Evolutionary conservation across 1,284 basidiomycete species (phyloP).

Genomic region (Grifola frondosa): DNA sequence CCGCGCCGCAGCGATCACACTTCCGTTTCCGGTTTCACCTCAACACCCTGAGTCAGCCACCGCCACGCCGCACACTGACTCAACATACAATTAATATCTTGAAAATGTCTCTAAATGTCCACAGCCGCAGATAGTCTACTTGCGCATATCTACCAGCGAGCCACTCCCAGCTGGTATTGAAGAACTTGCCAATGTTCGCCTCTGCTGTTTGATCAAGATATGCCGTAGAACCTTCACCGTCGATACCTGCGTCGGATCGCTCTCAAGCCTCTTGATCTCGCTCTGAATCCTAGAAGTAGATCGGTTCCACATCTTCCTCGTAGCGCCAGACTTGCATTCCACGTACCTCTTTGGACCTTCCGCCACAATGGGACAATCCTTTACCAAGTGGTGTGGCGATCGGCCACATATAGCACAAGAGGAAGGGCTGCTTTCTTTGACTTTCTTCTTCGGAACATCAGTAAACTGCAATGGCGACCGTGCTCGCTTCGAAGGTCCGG

Average conservation of each 20-base stretch:
- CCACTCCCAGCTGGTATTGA: too few relatives aligned
- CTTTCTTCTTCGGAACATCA: constrained; percentile 39
- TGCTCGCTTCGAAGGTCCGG: constrained; percentile 37
- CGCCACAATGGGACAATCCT: constrained; percentile 51
- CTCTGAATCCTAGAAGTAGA: constrained; percentile 42
- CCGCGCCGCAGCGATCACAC: too few relatives aligned
- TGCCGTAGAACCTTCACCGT: constrained; percentile 44
- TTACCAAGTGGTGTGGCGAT: constrained; percentile 43
- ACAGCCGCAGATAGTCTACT: too few relatives aligned
- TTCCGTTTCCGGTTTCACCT: too few relatives aligned
- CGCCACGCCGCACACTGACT: too few relatives aligned
- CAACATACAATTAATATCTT: too few relatives aligned
- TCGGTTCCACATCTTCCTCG: not conserved
- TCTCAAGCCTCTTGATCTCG: constrained; percentile 49
- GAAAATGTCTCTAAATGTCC: too few relatives aligned
- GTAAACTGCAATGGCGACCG: constrained; percentile 29
- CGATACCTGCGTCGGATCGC: constrained; percentile 36
- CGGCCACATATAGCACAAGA: constrained; percentile 48
- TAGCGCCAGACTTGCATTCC: not conserved
- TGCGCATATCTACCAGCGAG: too few relatives aligned
- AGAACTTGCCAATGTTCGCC: constrained; percentile 17
- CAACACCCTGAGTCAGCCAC: too few relatives aligned
- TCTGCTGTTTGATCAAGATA: constrained; percentile 45
- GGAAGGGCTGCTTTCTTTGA: constrained; percentile 25
- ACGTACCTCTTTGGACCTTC: constrained; percentile 52